Evolutionary conservation across 78 protist species (phyloP).

Genomic region (Dictyostelium firmibasis): DNA sequence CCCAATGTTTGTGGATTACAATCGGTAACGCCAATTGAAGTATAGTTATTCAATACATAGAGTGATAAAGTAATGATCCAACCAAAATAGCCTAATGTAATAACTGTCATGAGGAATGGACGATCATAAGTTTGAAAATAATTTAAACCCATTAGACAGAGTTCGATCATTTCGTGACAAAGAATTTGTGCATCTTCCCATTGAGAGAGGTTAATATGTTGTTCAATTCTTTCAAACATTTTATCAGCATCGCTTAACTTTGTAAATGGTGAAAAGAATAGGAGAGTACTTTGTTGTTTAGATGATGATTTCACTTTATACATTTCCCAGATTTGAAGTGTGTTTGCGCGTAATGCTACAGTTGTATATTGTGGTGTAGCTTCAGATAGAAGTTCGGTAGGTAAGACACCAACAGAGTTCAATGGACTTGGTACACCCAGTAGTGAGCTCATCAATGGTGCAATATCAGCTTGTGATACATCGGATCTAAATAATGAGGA

Average conservation of each 20-base stretch:
- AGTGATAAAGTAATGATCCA: constrained; percentile 76
- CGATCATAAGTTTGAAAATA: constrained; percentile 90
- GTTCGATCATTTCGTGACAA: constrained; percentile 28
- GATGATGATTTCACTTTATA: constrained; percentile 20
- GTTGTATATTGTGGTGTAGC: constrained; percentile 27
- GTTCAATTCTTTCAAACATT: background rate
- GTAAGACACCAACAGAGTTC: constrained; percentile 89
- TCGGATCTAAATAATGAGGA: constrained; percentile 56
- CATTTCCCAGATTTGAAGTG: constrained; percentile 77
- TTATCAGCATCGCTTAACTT: constrained; percentile 21
- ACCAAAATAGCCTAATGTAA: constrained; percentile 85
- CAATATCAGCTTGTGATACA: constrained; percentile 91
- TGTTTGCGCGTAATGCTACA: constrained; percentile 59
- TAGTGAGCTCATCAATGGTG: constrained; percentile 87
- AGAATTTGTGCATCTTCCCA: constrained; percentile 65
- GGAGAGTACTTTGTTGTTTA: constrained; percentile 3
- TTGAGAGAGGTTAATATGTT: background rate
- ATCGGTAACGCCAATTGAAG: constrained; percentile 1
- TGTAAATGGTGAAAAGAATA: constrained; percentile 47
- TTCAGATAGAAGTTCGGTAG: constrained; percentile 73
- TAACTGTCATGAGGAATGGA: constrained; percentile 77
- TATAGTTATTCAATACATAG: constrained; percentile 53
- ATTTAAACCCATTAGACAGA: constrained; percentile 74
- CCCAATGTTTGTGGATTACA: background rate
- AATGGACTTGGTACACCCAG: constrained; percentile 87